Percentiles rank a stretch among this genome's conserved stretches.
These are phyloP conservation scores for Phyllostachys edulis DNA, from an alignment of 176 grass and related monocot species.

Conservation along the genomic window DNA sequence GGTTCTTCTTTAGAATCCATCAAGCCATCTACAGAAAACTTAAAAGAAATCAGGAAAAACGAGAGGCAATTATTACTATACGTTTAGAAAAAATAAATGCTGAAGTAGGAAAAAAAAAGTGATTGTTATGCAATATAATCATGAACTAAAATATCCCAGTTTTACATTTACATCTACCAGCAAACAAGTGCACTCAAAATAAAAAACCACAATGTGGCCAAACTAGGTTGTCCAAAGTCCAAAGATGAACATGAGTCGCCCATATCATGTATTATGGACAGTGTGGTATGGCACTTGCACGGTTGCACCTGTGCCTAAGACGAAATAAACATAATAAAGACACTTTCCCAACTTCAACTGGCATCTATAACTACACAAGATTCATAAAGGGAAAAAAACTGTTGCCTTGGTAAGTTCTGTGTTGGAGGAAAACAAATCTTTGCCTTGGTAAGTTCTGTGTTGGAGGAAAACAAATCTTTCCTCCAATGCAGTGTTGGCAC, in stretches of 20 bases:
- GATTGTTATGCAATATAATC: background rate
- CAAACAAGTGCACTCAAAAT: background rate
- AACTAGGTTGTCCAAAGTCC: background rate
- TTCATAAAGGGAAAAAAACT: background rate
- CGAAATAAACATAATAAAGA: background rate
- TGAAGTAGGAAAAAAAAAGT: background rate
- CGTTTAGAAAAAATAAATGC: background rate
- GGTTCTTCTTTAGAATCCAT: background rate
- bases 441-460: background rate
- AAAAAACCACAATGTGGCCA: background rate
- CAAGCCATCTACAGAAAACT: slow-evolving; percentile 14
- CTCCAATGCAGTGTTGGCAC: background rate
- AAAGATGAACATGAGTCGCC: background rate
- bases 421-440: background rate
- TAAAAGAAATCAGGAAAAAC: background rate
- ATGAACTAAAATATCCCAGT: background rate
- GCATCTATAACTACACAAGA: slow-evolving; percentile 13
- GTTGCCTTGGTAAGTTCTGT: background rate
- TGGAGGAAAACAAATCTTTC: background rate
- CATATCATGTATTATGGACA: background rate
- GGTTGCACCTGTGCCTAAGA: background rate
- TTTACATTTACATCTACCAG: background rate
- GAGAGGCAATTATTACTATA: background rate
- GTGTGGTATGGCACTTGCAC: background rate
- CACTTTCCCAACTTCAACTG: background rate